Percentiles rank a stretch among this genome's conserved stretches.
These are phyloP conservation scores for Nicotiana attenuata DNA, from an alignment of 257 asterid genomes.

Conservation along the genomic window DNA sequence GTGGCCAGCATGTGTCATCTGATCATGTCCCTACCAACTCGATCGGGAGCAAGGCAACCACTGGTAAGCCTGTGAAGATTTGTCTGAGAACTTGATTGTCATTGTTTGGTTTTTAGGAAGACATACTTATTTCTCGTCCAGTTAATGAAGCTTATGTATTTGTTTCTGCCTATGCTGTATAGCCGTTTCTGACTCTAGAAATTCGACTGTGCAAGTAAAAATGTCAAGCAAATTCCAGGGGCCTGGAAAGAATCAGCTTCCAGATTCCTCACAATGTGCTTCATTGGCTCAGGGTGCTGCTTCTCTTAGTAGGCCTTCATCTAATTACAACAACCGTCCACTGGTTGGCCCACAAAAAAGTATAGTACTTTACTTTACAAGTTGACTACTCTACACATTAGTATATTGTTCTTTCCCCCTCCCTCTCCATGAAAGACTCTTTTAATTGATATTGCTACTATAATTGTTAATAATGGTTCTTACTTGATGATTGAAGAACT, in stretches of 20 bases:
- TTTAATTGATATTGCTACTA: not conserved
- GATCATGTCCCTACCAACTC: slow-evolving; percentile 11
- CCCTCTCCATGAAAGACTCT: not conserved
- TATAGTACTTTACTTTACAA: not conserved
- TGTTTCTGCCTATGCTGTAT: slow-evolving; percentile 8
- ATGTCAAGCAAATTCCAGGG: slow-evolving; percentile 38
- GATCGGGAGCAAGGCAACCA: slow-evolving; percentile 16
- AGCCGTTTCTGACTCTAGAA: slow-evolving; percentile 43
- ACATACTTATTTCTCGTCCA: not conserved
- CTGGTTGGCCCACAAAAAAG: slow-evolving; percentile 68
- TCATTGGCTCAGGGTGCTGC: slow-evolving; percentile 39
- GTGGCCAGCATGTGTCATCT: not conserved
- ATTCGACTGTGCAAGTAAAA: slow-evolving; percentile 35
- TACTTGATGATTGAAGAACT: not conserved
- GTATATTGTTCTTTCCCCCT: not conserved
- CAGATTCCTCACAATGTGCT: slow-evolving; percentile 38
- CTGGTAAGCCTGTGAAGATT: slow-evolving; percentile 20
- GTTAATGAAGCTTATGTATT: not conserved
- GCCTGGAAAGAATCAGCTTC: slow-evolving; percentile 46
- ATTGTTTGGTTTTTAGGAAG: not conserved
- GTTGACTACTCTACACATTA: not conserved
- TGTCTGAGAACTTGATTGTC: not conserved
- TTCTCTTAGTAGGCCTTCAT: slow-evolving; percentile 63
- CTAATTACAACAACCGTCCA: slow-evolving; percentile 61
- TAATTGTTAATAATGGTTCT: not conserved